These are phyloP conservation scores for Cenchrus fungigraminus DNA, from an alignment of 176 grass and related monocot genomes.

Conservation along the genomic window DNA sequence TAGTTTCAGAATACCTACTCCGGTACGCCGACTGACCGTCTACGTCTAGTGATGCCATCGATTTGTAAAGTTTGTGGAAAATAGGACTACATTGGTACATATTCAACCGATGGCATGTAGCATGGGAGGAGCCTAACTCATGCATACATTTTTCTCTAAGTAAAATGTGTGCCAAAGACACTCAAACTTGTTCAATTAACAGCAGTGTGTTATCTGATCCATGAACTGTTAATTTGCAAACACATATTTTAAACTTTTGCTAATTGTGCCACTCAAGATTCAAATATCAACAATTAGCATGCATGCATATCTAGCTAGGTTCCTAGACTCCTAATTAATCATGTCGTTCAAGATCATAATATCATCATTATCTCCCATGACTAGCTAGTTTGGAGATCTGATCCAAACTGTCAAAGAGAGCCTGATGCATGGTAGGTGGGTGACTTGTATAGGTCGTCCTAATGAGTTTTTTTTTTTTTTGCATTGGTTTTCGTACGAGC, in stretches of 20 bases:
- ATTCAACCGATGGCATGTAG: neutral
- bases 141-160: neutral
- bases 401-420: too few species aligned
- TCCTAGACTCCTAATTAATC: too few species aligned
- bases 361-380: too few species aligned
- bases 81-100: neutral
- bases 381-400: too few species aligned
- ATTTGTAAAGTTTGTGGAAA: neutral
- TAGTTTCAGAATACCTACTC: constrained; percentile 22
- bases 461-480: neutral
- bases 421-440: too few species aligned
- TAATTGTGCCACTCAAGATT: neutral
- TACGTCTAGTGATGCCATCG: neutral
- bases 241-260: neutral
- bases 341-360: too few species aligned
- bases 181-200: neutral
- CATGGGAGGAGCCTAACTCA: constrained; percentile 17
- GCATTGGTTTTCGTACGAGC: neutral
- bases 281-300: neutral
- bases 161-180: neutral
- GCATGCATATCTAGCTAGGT: too few species aligned
- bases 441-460: neutral
- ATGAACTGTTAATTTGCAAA: neutral
- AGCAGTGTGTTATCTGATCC: neutral
- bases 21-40: neutral